phyloP scores from a whole-genome alignment of 192 early-diverging fungal genomes.

The Coemansia asiatica region DNA sequence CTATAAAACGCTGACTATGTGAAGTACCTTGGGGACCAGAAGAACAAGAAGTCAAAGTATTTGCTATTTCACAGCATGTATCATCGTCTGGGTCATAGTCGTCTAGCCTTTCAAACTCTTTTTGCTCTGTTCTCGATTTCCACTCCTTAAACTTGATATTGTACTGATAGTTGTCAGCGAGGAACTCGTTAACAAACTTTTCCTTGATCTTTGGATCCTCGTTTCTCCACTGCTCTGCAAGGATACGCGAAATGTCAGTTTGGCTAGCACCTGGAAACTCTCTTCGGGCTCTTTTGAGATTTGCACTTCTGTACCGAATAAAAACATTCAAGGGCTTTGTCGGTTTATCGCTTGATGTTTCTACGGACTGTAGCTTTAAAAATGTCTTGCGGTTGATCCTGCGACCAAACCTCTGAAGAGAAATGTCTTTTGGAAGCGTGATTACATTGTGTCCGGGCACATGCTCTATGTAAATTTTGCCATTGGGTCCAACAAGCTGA shows the following conservation, averaged over 20 bases:
- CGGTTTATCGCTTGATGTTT: slow-evolving; percentile 1
- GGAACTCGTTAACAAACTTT: slow-evolving; percentile 18
- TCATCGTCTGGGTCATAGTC: slow-evolving; percentile 6
- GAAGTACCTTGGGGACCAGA: not conserved
- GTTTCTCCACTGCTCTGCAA: slow-evolving; percentile 30
- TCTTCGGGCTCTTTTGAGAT: slow-evolving; percentile 9
- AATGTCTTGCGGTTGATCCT: not conserved
- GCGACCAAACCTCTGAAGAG: not conserved
- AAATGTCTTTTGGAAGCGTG: slow-evolving; percentile 14
- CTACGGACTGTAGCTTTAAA: not conserved
- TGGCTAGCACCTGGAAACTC: slow-evolving; percentile 20
- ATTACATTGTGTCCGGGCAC: slow-evolving; percentile 28
- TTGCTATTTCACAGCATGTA: not conserved
- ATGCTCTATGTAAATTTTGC: slow-evolving; percentile 31
- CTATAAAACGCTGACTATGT: not conserved
- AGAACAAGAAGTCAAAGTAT: not conserved
- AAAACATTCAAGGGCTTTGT: slow-evolving; percentile 29
- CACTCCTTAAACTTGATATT: slow-evolving; percentile 6
- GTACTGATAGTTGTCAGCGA: slow-evolving; percentile 19
- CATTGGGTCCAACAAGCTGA: slow-evolving; percentile 18
- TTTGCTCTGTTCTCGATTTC: slow-evolving; percentile 1
- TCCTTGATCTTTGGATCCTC: slow-evolving; percentile 19
- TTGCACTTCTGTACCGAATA: slow-evolving; percentile 32
- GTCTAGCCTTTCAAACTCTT: slow-evolving; percentile 1
- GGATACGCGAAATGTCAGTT: slow-evolving; percentile 24